Evolutionary conservation across 495 filamentous ascomycete species (phyloP).

Genomic region (Aspergillus panamensis): DNA sequence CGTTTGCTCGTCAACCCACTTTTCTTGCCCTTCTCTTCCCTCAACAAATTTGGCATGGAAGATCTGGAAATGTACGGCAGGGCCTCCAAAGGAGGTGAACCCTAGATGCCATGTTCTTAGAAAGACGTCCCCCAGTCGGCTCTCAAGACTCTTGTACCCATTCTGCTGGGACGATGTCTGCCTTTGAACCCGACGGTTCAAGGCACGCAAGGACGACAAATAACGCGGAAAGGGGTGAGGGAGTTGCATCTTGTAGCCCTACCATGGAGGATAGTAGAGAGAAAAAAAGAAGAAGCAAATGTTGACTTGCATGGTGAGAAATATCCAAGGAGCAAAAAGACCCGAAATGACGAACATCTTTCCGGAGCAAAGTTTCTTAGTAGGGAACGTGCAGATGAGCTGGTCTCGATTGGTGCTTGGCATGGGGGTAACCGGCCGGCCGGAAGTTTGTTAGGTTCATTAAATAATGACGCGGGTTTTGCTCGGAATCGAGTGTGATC

Average conservation of each 20-base stretch:
- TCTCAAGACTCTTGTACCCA: background rate
- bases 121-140: conserved; percentile 34
- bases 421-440: no score
- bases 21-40: conserved; percentile 38
- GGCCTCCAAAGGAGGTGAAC: conserved; percentile 69
- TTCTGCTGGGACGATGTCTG: background rate
- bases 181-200: conserved; percentile 5
- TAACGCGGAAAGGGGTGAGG: background rate
- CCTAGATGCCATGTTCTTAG: conserved; percentile 62
- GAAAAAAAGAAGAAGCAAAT: background rate
- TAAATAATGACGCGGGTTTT: no score
- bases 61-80: conserved; percentile 70
- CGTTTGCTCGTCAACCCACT: conserved; percentile 75
- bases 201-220: conserved; percentile 3
- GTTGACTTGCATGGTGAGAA: background rate
- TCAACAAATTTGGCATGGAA: conserved; percentile 63
- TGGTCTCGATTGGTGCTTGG: no score
- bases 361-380: no score
- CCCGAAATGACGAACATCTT: no score
- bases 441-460: no score
- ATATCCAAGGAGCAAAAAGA: no score
- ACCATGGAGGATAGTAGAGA: background rate
- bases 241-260: conserved; percentile 1
- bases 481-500: no score
- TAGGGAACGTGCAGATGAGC: no score